phyloP scores from a whole-genome alignment of 2,329 filamentous ascomycete genomes.

The Trichoderma sp. region DNA sequence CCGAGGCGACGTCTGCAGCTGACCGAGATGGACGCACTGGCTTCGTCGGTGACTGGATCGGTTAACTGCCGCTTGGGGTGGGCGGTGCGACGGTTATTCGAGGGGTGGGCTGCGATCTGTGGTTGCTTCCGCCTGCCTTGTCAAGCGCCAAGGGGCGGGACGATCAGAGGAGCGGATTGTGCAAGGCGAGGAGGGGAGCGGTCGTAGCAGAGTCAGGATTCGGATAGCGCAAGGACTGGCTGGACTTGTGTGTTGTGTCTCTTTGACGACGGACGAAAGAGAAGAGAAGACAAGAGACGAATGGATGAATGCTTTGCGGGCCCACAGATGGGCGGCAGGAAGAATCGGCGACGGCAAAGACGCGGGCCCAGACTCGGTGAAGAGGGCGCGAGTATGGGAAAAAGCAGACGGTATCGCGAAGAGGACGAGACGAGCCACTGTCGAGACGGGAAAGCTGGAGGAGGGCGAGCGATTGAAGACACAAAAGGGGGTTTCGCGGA shows the following conservation, averaged over 20 bases:
- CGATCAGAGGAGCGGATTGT: neutral
- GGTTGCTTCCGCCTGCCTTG: neutral
- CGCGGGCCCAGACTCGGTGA: neutral
- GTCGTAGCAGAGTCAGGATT: neutral
- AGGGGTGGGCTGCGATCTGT: neutral
- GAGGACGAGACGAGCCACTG: neutral
- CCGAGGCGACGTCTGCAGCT: slow-evolving; percentile 19
- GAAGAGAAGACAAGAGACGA: neutral
- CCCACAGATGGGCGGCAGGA: slow-evolving; percentile 13
- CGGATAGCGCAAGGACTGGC: neutral
- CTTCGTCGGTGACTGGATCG: slow-evolving; percentile 15
- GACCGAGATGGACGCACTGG: slow-evolving; percentile 3
- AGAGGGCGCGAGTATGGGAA: neutral
- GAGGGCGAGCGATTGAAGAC: slow-evolving; percentile 15
- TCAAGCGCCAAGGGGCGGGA: neutral
- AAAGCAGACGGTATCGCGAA: neutral
- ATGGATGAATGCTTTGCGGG: neutral
- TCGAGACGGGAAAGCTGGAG: neutral
- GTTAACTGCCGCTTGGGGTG: neutral
- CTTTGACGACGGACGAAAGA: neutral
- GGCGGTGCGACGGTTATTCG: slow-evolving; percentile 4
- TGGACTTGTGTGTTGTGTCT: neutral
- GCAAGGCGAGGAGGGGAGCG: neutral
- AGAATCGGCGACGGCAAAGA: slow-evolving; percentile 11
- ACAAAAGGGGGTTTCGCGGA: slow-evolving; percentile 12